Percentiles rank a stretch among this genome's conserved stretches.
These are phyloP conservation scores for Heliamphora exappendiculata DNA, from an alignment of 148 eudicot genomes.

Conservation along the genomic window DNA sequence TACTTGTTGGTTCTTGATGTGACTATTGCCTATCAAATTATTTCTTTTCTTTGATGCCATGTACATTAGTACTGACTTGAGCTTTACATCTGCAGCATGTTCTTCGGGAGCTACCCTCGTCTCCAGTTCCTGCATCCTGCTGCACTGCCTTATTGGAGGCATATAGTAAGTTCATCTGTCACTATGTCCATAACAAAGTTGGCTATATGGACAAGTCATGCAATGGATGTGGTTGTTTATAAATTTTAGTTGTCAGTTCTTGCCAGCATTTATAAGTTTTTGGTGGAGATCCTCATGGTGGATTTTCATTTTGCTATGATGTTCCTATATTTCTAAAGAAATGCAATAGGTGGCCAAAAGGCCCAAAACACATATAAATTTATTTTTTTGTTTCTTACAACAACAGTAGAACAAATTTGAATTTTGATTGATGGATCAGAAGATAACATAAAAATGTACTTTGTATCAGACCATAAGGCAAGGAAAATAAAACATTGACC, in stretches of 20 bases:
- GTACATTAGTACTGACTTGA: conserved; percentile 8
- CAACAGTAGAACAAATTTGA: too few relatives aligned
- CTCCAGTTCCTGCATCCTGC: conserved; percentile 99
- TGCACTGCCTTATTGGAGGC: conserved; percentile 95
- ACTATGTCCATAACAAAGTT: not conserved
- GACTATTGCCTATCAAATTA: not conserved
- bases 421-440: too few relatives aligned
- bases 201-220: too few relatives aligned
- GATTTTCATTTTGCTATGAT: conserved; percentile 1
- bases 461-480: too few relatives aligned
- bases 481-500: too few relatives aligned
- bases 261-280: not conserved
- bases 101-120: conserved; percentile 96
- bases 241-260: not conserved
- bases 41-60: not conserved
- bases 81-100: conserved; percentile 64
- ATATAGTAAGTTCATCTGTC: conserved; percentile 61
- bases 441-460: too few relatives aligned
- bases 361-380: too few relatives aligned
- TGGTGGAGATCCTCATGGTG: not conserved
- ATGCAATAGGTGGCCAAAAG: too few relatives aligned
- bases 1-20: conserved; percentile 56
- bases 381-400: too few relatives aligned
- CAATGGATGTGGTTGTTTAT: not conserved
- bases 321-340: too few relatives aligned